A percentile compares a stretch with the other conserved stretches of the same genome.
These are phyloP conservation scores for Paramecium biaurelia DNA, from an alignment of 73 alveolate genomes.

Conservation along the genomic window DNA sequence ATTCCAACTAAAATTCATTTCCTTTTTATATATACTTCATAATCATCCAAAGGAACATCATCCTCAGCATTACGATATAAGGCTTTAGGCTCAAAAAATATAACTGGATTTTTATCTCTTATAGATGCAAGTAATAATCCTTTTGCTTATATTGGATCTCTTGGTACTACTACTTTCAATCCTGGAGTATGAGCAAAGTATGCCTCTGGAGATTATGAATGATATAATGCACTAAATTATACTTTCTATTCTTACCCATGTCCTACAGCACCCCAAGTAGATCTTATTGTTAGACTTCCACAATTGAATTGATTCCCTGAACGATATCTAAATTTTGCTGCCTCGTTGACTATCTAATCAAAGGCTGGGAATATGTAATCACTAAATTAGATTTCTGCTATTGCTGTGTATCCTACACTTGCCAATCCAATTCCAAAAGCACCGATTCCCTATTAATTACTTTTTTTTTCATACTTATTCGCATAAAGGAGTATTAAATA, in stretches of 20 bases:
- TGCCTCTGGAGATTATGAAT: slow-evolving; percentile 91
- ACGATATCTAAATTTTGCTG: slow-evolving; percentile 89
- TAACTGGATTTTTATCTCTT: slow-evolving; percentile 88
- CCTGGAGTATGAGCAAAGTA: slow-evolving; percentile 96
- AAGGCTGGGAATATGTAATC: slow-evolving; percentile 97
- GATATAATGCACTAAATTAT: slow-evolving; percentile 77
- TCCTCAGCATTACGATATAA: slow-evolving; percentile 78
- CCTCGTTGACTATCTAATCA: slow-evolving; percentile 94
- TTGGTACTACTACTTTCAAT: slow-evolving; percentile 88
- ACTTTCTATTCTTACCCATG: slow-evolving; percentile 74
- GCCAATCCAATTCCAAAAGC: slow-evolving; percentile 95
- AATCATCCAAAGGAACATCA: slow-evolving; percentile 90
- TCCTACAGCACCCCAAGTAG: slow-evolving; percentile 97
- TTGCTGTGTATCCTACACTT: slow-evolving; percentile 88
- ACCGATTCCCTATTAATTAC: slow-evolving; percentile 77
- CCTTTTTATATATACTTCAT: slow-evolving; percentile 76
- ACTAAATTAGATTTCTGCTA: slow-evolving; percentile 95
- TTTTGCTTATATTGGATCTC: slow-evolving; percentile 94
- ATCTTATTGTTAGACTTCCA: slow-evolving; percentile 77
- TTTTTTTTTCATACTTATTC: slow-evolving; percentile 57
- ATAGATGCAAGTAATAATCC: slow-evolving; percentile 87
- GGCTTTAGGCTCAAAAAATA: slow-evolving; percentile 94
- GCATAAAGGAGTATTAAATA: slow-evolving; percentile 90
- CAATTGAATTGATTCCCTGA: slow-evolving; percentile 81
- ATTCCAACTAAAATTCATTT: background rate